Evolutionary conservation across 768 basidiomycete genomes (phyloP).

Genomic region (Termitomyces sp.): DNA sequence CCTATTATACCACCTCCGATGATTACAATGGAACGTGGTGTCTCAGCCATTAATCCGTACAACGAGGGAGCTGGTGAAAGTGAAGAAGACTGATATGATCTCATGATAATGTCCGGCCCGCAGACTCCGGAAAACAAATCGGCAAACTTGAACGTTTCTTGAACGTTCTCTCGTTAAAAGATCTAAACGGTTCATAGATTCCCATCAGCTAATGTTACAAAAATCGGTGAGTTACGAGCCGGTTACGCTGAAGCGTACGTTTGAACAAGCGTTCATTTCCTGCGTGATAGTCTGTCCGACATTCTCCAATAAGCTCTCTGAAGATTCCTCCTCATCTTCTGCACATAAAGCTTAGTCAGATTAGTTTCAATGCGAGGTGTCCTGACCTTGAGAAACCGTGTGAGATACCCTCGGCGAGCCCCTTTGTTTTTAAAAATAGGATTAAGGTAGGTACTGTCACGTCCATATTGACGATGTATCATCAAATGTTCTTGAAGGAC

Average conservation of each 20-base stretch:
- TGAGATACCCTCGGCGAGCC: background rate
- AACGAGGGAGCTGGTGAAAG: background rate
- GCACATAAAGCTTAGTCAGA: background rate
- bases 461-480: slow-evolving; percentile 16
- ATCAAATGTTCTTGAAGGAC: slow-evolving; percentile 27
- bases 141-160: background rate
- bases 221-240: background rate
- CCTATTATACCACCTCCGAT: slow-evolving; percentile 89
- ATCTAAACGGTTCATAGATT: background rate
- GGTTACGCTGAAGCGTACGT: background rate
- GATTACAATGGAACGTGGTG: slow-evolving; percentile 51
- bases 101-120: background rate
- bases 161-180: too few relatives aligned
- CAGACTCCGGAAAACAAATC: background rate
- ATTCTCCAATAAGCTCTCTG: background rate
- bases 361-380: background rate
- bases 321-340: background rate
- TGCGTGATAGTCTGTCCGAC: background rate
- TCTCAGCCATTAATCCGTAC: slow-evolving; percentile 2
- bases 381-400: background rate
- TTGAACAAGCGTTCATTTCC: background rate
- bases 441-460: slow-evolving; percentile 2
- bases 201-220: background rate
- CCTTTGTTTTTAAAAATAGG: background rate
- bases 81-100: background rate